phyloP scores from a whole-genome alignment of 768 basidiomycete genomes.

The Clitopilus hobsonii region DNA sequence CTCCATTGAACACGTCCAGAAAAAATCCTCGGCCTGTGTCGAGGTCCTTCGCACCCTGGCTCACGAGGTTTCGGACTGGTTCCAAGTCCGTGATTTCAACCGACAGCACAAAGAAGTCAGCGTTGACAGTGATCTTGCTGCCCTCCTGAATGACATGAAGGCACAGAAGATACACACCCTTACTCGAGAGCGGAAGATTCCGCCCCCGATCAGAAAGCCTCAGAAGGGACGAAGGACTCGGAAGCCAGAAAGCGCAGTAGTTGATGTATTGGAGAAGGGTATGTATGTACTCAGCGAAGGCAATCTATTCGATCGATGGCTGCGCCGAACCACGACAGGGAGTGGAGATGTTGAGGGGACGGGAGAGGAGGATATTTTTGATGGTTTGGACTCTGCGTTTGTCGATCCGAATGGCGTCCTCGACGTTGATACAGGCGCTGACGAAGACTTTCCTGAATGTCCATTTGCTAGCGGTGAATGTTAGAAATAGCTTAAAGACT shows the following conservation, averaged over 20 bases:
- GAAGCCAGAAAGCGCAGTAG: background rate
- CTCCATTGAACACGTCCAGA: conserved; percentile 10
- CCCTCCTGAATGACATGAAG: conserved; percentile 2
- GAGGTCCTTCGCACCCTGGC: conserved; percentile 5
- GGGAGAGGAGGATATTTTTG: background rate
- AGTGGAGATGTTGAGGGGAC: background rate
- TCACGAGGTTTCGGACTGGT: conserved; percentile 3
- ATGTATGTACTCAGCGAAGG: background rate
- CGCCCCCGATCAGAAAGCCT: background rate
- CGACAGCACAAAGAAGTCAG: conserved; percentile 3
- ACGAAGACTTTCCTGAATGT: background rate
- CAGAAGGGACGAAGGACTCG: background rate
- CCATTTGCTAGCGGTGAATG: background rate
- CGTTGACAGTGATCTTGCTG: conserved; percentile 5
- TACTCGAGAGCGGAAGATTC: background rate
- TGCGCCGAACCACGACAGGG: background rate
- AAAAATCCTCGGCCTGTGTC: conserved; percentile 10
- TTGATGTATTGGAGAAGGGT: background rate
- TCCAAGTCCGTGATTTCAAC: conserved; percentile 1
- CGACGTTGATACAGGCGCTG: background rate
- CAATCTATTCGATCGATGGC: background rate
- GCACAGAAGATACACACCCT: conserved; percentile 2
- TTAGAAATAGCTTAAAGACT: background rate
- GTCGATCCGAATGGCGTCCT: background rate
- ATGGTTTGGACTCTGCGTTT: background rate